These are phyloP conservation scores for Smittium culicis DNA, from an alignment of 371 early-diverging fungal genomes.

Conservation along the genomic window DNA sequence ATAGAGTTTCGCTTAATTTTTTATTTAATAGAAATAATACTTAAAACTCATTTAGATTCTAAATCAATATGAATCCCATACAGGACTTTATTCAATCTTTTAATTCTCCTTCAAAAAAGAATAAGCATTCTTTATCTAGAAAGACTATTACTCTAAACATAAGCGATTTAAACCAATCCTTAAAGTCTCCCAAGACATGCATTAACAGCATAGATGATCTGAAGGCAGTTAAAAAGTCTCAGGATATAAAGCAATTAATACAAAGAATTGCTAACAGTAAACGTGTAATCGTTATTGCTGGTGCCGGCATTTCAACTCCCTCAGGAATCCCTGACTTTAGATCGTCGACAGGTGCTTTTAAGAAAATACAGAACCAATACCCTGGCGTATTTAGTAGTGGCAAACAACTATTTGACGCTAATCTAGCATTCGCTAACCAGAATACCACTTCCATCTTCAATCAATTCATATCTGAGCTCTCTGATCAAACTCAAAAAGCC, in stretches of 20 bases:
- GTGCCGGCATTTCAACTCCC: conserved; percentile 85
- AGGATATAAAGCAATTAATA: conserved; percentile 14
- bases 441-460: conserved; percentile 71
- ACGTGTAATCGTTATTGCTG: conserved; percentile 67
- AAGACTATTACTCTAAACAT: too few species aligned
- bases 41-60: too few species aligned
- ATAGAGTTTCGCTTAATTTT: too few species aligned
- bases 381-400: conserved; percentile 63
- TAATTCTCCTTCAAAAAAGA: too few species aligned
- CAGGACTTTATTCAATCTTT: too few species aligned
- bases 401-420: conserved; percentile 90
- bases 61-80: too few species aligned
- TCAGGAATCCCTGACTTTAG: conserved; percentile 88
- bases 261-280: conserved; percentile 45
- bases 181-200: too few species aligned
- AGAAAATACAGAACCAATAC: conserved; percentile 52
- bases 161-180: too few species aligned
- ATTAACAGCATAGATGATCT: too few species aligned
- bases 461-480: conserved; percentile 87
- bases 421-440: conserved; percentile 63
- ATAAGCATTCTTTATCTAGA: too few species aligned
- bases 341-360: conserved; percentile 61
- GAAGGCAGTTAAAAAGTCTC: too few species aligned
- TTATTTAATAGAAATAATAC: too few species aligned
- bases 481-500: conserved; percentile 51